Conservation (phyloP, 2,329 filamentous ascomycete genomes). For the Dothideomycetidae sp. region DNA sequence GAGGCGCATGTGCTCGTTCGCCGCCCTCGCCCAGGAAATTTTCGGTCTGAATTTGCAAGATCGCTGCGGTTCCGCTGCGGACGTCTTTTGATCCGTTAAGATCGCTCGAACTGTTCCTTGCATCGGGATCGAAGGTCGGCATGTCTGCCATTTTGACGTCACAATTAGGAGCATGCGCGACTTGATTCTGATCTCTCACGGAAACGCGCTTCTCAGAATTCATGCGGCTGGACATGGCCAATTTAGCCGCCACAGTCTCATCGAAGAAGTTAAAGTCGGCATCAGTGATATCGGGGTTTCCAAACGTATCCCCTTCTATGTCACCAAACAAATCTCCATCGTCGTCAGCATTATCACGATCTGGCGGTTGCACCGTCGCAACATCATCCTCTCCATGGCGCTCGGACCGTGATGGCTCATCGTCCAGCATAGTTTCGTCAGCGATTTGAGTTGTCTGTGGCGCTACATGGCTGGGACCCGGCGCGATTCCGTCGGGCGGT, state of each 20-base stretch:
- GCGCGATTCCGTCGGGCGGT: conserved; percentile 49
- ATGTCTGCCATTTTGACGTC: not conserved
- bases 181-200: not conserved
- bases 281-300: conserved; percentile 62
- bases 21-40: not conserved
- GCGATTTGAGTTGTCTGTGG: conserved; percentile 12
- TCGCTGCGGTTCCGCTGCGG: too few species aligned
- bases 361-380: conserved; percentile 38
- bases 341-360: conserved; percentile 23
- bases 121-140: too few species aligned
- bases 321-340: conserved; percentile 52
- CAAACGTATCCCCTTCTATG: conserved; percentile 49
- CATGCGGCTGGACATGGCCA: conserved; percentile 4
- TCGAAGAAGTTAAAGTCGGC: conserved; percentile 78
- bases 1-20: conserved; percentile 12
- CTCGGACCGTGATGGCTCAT: not conserved
- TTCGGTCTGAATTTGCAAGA: not conserved
- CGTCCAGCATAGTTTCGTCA: conserved; percentile 1
- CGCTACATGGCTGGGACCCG: conserved; percentile 13
- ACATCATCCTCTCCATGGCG: conserved; percentile 27
- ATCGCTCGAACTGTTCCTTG: not conserved
- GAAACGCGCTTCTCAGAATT: conserved; percentile 12
- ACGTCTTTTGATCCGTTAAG: not conserved
- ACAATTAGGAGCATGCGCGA: not conserved
- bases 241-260: conserved; percentile 32